phyloP scores from a whole-genome alignment of 2,329 filamentous ascomycete genomes.

The Hirsutella minnesotensis region DNA sequence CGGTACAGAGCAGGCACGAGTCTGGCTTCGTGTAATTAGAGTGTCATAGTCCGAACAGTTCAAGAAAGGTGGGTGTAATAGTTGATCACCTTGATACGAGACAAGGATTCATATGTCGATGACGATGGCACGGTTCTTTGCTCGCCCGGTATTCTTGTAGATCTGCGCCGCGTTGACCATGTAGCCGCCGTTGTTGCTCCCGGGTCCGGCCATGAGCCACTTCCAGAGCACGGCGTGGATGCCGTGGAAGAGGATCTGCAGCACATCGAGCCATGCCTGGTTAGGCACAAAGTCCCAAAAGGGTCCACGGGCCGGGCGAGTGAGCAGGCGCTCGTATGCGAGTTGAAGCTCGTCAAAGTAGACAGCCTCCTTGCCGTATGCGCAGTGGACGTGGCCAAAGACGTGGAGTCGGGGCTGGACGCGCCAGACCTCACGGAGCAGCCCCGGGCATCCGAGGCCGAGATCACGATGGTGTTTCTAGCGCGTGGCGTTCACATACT shows the following conservation, averaged over 20 bases:
- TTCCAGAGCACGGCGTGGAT: slow-evolving; percentile 39
- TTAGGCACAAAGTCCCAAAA: slow-evolving; percentile 35
- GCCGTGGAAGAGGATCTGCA: slow-evolving; percentile 31
- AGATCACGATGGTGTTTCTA: slow-evolving; percentile 57
- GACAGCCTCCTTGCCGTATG: slow-evolving; percentile 55
- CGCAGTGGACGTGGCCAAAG: slow-evolving; percentile 77
- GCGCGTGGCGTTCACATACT: too few relatives aligned
- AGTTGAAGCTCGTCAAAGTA: slow-evolving; percentile 66
- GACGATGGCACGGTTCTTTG: slow-evolving; percentile 27
- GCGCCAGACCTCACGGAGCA: slow-evolving; percentile 63
- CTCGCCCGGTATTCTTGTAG: slow-evolving; percentile 37
- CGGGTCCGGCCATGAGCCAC: slow-evolving; percentile 42
- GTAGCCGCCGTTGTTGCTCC: slow-evolving; percentile 34
- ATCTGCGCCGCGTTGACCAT: slow-evolving; percentile 48
- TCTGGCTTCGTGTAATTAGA: neutral
- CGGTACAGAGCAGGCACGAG: neutral
- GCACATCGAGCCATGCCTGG: slow-evolving; percentile 32
- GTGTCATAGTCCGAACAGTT: neutral
- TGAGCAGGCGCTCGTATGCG: slow-evolving; percentile 56
- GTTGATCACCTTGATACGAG: too few relatives aligned
- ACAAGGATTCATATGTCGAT: slow-evolving; percentile 17
- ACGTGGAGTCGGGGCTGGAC: slow-evolving; percentile 66
- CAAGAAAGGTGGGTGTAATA: too few relatives aligned
- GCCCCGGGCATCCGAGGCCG: slow-evolving; percentile 56
- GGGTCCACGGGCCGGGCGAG: slow-evolving; percentile 26